phyloP scores from a whole-genome alignment of 2,329 filamentous ascomycete species.

The Colletotrichum gloeosporioides region DNA sequence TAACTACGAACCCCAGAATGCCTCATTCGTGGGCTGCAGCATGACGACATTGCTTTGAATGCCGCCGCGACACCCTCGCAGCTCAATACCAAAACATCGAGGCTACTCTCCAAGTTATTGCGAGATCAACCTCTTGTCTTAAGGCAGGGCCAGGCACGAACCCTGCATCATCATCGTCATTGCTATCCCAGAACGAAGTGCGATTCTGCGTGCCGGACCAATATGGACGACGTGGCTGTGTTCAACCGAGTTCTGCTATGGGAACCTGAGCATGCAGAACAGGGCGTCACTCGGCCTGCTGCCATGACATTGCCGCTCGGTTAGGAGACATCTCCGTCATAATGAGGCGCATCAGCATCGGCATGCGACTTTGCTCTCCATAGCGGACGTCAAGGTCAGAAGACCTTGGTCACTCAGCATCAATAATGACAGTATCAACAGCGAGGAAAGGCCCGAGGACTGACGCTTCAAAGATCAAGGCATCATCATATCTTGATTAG shows the following conservation, averaged over 20 bases:
- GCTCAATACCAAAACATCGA: not conserved
- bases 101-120: not conserved
- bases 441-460: not conserved
- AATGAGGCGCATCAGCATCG: not conserved
- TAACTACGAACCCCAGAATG: not conserved
- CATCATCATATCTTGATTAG: not conserved
- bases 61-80: not conserved
- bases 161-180: not conserved
- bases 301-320: not conserved
- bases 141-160: not conserved
- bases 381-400: not conserved
- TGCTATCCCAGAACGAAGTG: not conserved
- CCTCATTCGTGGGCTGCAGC: not conserved
- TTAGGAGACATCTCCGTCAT: not conserved
- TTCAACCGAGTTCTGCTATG: not conserved
- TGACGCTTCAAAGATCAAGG: not conserved
- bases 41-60: not conserved
- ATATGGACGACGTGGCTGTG: not conserved
- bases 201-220: not conserved
- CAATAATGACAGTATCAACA: not conserved
- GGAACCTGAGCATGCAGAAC: not conserved
- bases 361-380: not conserved
- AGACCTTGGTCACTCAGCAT: not conserved
- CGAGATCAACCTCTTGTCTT: not conserved
- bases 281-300: not conserved